Base-by-base conservation (phyloP, 805 yeast species). In the Candida gorgasii region DNA sequence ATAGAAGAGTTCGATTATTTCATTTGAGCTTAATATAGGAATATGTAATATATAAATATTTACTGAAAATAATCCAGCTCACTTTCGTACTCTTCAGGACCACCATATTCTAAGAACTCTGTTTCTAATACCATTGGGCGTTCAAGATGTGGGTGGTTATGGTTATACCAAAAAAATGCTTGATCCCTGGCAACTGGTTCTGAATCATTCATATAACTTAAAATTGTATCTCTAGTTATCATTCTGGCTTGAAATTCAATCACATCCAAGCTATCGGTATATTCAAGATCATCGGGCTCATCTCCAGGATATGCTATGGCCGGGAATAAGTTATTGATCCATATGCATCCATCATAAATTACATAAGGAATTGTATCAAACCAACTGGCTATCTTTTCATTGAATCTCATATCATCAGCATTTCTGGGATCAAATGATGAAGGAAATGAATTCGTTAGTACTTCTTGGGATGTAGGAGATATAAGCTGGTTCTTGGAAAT, bases 311-410 rank as follows among this genome's bases (percentile, higher is more conserved):
- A 59, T 3, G 71, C 69, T 3, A 57, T 58, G 0, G 76, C 80
- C 0, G 82, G 77, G 47, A 71, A 80, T 48, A 84, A 79, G n/a
- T 71, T 73, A 18, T 32, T 34, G 12, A 27, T 9, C 46, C 42
- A 37, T 8, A 22, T 48, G 29, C 48, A 54, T 4, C 17, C 31
- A 14, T 59, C 47, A 0, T 63, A 54, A 39, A 62, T 69, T 7
- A 71, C 55, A 9, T 19, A 26, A 1, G 90, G 90, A 3, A 86
- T 73, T 20, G 70, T 67, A 3, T 65, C 63, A 26, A 86, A 73
- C 93, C 93, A 86, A 5, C 58, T 63, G 28, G 69, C 68, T 1
- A 86, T 86, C 52, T 85, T 86, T 52, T 86, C 92, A 36, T 62
- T 66, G 47, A 73, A 76, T 1, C 80, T 72, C 89, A 86, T 84